Base-by-base conservation (phyloP, 306 rosid species). In the Mimosa bimucronata region DNA sequence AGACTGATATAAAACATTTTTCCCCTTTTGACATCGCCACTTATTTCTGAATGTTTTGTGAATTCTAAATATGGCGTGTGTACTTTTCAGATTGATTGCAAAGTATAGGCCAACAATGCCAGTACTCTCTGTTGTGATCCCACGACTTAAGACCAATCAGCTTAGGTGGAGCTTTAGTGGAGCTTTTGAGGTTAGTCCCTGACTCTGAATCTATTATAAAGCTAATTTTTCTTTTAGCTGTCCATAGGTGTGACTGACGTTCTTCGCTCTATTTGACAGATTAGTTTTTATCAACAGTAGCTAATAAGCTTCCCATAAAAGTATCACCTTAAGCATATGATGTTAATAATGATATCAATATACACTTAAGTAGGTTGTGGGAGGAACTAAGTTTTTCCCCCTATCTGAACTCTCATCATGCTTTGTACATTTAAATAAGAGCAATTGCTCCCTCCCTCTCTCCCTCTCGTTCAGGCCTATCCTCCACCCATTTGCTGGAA, bases 41-140 rank as follows among this genome's bases (percentile, higher is more conserved):
- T 19, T 19, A 29, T 55, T 57, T 69, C 73, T 21, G 11, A 19
- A 80, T 11, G 0, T 34, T 69, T 41, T 42, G 11, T 76, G 58
- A 52, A 45, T 29, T 13, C 80, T 60, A 23, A 64, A 69, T 23
- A 34, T 23, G 30, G 53, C 68, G 2, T 62, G 7, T 75, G 74
- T 38, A 44, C 75, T 28, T 87, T 81, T 81, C 93, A 93, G 97
- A 84, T 90, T 94, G 92, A 91, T 94, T 73, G 97, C 98, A 4
- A 94, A 94, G 84, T 94, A 94, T 81, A 85, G 98, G 86, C 97
- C 98, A 77, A 89, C 98, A 19, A 94, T 94, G 98, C 98, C 97
- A n/a, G 98, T 91, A 81, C 88, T 94, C 42, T 94, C 97, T 44
- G 98, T 94, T 28, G 95, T 94, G 76, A 79, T 91, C 73, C 98